Evolutionary conservation across 352 stramenopile genomes (phyloP).

Genomic region (Stramenopiles sp.): DNA sequence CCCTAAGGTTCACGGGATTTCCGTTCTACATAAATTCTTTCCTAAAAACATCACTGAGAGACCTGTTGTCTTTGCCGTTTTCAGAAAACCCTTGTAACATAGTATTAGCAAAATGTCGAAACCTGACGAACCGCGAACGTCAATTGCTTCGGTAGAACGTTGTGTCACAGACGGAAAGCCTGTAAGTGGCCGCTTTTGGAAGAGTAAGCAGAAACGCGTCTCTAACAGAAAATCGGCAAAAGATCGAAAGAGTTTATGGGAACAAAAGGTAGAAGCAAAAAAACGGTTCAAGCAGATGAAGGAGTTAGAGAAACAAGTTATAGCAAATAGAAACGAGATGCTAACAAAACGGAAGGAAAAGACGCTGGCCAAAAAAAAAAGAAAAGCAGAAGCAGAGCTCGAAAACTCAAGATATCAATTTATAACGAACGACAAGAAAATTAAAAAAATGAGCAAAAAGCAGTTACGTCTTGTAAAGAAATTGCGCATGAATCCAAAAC

Average conservation of each 20-base stretch:
- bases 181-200: slow-evolving; percentile 3
- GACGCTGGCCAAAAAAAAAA: background rate
- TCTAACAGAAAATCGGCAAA: slow-evolving; percentile 5
- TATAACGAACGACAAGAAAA: slow-evolving; percentile 8
- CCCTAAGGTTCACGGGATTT: too few species aligned
- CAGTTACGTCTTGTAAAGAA: background rate
- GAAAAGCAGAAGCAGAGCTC: slow-evolving; percentile 10
- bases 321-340: background rate
- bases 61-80: too few species aligned
- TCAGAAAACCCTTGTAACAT: too few species aligned
- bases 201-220: slow-evolving; percentile 1
- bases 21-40: too few species aligned
- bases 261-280: slow-evolving; percentile 10
- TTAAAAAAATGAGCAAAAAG: slow-evolving; percentile 13
- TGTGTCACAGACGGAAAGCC: background rate
- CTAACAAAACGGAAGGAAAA: background rate
- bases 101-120: too few species aligned
- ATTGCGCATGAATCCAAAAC: slow-evolving; percentile 9
- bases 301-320: slow-evolving; percentile 3
- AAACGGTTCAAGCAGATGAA: background rate
- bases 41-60: too few species aligned
- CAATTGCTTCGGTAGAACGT: background rate
- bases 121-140: background rate
- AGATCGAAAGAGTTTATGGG: background rate
- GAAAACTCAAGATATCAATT: slow-evolving; percentile 1